Evolutionary conservation across 805 yeast species (phyloP).

Genomic region (Monosporozyma servazzii): DNA sequence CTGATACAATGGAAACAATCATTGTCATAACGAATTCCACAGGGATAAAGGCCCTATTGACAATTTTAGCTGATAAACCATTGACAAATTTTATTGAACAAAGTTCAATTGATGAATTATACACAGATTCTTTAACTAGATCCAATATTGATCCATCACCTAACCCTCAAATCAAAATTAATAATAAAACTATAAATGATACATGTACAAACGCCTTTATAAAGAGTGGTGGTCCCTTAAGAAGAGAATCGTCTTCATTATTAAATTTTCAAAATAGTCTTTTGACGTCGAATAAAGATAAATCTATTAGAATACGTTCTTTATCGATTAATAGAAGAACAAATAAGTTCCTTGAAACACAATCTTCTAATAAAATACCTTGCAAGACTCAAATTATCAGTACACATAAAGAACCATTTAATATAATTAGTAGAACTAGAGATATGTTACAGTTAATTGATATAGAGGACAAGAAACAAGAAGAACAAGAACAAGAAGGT

Average conservation of each 20-base stretch:
- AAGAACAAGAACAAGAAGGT: not conserved
- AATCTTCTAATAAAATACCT: not conserved
- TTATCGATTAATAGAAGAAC: conserved; percentile 19
- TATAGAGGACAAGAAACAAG: conserved; percentile 1
- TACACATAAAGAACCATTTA: conserved; percentile 3
- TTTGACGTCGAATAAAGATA: conserved; percentile 29
- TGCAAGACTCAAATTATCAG: conserved; percentile 1
- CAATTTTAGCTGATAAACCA: conserved; percentile 28
- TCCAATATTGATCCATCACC: conserved; percentile 5
- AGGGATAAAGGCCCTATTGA: conserved; percentile 29
- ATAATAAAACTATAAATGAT: not conserved
- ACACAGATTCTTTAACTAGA: conserved; percentile 13
- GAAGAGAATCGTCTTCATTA: conserved; percentile 26
- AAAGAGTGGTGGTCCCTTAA: conserved; percentile 6
- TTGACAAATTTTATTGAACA: conserved; percentile 23
- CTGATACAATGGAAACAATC: conserved; percentile 16
- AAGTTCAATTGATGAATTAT: conserved; percentile 24
- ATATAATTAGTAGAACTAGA: conserved; percentile 1
- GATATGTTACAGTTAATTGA: conserved; percentile 3
- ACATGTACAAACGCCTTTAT: not conserved
- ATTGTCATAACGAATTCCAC: conserved; percentile 27
- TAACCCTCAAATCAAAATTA: not conserved
- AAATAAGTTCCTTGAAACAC: conserved; percentile 1
- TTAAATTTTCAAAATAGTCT: conserved; percentile 23
- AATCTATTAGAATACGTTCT: conserved; percentile 26